phyloP scores from a whole-genome alignment of 2,329 filamentous ascomycete genomes.

The Herpotrichia juniperi region DNA sequence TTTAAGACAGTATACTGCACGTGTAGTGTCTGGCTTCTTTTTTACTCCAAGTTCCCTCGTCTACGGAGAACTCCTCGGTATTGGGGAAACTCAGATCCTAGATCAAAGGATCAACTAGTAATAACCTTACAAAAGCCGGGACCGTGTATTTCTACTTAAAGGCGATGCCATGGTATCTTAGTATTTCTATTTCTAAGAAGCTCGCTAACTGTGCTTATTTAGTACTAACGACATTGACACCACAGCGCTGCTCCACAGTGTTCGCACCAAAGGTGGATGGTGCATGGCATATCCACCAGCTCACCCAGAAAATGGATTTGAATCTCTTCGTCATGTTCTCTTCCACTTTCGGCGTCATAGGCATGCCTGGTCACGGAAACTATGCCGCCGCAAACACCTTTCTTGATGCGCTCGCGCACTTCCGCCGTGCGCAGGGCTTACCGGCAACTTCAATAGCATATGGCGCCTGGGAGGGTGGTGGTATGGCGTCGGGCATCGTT shows the following conservation, averaged over 20 bases:
- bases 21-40: too few species aligned
- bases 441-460: conserved; percentile 30
- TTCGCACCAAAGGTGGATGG: conserved; percentile 28
- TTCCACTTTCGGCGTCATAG: conserved; percentile 29
- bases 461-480: conserved; percentile 6
- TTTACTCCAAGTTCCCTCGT: too few species aligned
- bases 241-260: conserved; percentile 24
- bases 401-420: conserved; percentile 29
- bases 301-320: conserved; percentile 1
- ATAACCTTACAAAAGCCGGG: too few species aligned
- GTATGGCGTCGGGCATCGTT: conserved; percentile 3
- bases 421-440: conserved; percentile 20
- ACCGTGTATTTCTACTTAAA: too few species aligned
- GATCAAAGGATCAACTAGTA: too few species aligned
- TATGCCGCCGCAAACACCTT: conserved; percentile 54
- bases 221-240: conserved; percentile 33
- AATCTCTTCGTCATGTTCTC: conserved; percentile 39
- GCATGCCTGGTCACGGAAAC: conserved; percentile 48
- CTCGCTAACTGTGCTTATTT: too few species aligned
- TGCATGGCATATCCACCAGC: conserved; percentile 30
- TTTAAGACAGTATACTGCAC: too few species aligned
- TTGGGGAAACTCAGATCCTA: too few species aligned
- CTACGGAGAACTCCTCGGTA: too few species aligned
- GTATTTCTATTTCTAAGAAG: too few species aligned
- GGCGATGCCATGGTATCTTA: too few species aligned